These are phyloP conservation scores for Daldinia grandis DNA, from an alignment of 495 filamentous ascomycete species.

Conservation along the genomic window DNA sequence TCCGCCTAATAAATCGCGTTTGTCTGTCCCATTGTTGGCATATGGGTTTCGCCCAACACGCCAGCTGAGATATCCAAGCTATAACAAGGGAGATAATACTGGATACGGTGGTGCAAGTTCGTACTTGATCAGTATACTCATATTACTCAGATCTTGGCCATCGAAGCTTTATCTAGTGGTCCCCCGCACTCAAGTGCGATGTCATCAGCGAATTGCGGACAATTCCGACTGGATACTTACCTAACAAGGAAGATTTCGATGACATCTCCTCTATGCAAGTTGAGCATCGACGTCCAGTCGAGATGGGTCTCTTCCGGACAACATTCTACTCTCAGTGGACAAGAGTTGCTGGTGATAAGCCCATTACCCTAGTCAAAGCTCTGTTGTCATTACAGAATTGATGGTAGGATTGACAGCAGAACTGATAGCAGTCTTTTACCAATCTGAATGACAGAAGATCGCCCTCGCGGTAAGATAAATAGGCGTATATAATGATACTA, in stretches of 20 bases:
- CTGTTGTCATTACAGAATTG: constrained; percentile 27
- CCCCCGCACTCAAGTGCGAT: constrained; percentile 33
- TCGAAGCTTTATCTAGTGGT: constrained; percentile 31
- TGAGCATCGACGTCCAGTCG: constrained; percentile 31
- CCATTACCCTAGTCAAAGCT: constrained; percentile 27
- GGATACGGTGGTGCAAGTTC: constrained; percentile 9
- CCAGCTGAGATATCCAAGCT: neutral
- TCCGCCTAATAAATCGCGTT: neutral
- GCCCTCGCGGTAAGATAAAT: constrained; percentile 15
- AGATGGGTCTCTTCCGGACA: constrained; percentile 26
- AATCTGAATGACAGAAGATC: constrained; percentile 18
- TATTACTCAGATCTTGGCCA: constrained; percentile 11
- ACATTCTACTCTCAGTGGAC: constrained; percentile 31
- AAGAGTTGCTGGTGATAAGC: constrained; percentile 26
- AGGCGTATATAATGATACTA: constrained; percentile 10
- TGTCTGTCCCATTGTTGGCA: neutral
- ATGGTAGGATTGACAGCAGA: constrained; percentile 20
- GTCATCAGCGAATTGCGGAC: constrained; percentile 27
- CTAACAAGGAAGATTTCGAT: constrained; percentile 36
- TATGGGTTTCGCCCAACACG: neutral
- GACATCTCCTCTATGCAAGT: constrained; percentile 43
- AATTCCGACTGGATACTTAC: constrained; percentile 31
- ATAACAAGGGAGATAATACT: constrained; percentile 2
- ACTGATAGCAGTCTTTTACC: constrained; percentile 33
- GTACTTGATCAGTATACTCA: constrained; percentile 15